Evolutionary conservation across 805 yeast species (phyloP).

Genomic region (Candida dajiaensis): DNA sequence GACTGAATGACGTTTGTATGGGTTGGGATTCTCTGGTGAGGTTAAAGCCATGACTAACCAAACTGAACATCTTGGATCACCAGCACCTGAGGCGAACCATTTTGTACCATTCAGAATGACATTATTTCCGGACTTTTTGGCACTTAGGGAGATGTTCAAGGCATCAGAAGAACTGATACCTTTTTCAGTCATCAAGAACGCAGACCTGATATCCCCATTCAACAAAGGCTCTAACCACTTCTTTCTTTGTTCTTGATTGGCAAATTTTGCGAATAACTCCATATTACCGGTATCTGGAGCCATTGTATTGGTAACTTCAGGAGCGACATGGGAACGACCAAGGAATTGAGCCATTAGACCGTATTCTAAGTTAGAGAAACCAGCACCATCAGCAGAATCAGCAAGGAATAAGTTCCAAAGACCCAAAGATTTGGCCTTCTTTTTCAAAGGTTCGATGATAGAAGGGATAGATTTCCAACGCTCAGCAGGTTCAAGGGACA

Average conservation of each 20-base stretch:
- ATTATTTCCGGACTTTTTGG: constrained; percentile 36
- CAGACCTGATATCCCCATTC: constrained; percentile 50
- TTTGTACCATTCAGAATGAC: constrained; percentile 54
- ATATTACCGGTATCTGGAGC: constrained; percentile 67
- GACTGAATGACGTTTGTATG: constrained; percentile 51
- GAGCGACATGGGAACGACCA: constrained; percentile 48
- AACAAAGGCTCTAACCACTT: constrained; percentile 48
- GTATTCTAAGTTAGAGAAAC: constrained; percentile 55
- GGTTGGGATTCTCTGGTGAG: constrained; percentile 19
- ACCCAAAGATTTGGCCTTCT: constrained; percentile 45
- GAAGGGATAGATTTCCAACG: constrained; percentile 46
- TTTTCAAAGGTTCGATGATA: constrained; percentile 45
- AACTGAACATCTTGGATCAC: constrained; percentile 51
- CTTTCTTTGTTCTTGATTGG: constrained; percentile 37
- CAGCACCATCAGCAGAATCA: constrained; percentile 44
- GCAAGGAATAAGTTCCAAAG: constrained; percentile 54
- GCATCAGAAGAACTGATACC: constrained; percentile 59
- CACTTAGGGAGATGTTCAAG: constrained; percentile 45
- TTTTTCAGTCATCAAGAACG: constrained; percentile 61
- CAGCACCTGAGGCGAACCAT: constrained; percentile 71
- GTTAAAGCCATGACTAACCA: constrained; percentile 28
- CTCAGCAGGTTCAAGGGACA: constrained; percentile 31
- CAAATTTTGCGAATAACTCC: constrained; percentile 34
- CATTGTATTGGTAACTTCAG: constrained; percentile 52
- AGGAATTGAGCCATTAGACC: constrained; percentile 60